Percentiles rank a stretch among this genome's conserved stretches.
Conservation (phyloP, 805 yeast genomes). For the Ogataea dorogensis region DNA sequence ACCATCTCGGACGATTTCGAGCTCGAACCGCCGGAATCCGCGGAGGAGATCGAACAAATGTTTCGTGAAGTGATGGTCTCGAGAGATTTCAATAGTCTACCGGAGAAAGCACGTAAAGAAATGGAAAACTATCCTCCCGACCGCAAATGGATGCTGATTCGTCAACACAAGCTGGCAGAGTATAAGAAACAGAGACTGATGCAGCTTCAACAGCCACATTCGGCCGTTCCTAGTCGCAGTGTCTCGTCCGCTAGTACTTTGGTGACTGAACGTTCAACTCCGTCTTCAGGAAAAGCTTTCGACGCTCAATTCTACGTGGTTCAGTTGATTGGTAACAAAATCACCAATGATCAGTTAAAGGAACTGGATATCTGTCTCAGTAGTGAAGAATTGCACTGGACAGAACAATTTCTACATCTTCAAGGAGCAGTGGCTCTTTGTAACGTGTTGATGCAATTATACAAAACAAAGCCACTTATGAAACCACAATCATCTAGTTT, state of each 20-base stretch:
- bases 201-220: constrained; percentile 13
- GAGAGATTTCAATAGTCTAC: constrained; percentile 65
- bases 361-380: constrained; percentile 89
- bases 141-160: constrained; percentile 88
- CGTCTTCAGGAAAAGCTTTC: constrained; percentile 20
- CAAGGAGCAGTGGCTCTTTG: constrained; percentile 92
- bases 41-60: constrained; percentile 65
- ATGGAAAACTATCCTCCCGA: constrained; percentile 71
- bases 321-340: constrained; percentile 64
- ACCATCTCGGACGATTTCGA: constrained; percentile 40
- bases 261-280: constrained; percentile 10
- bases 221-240: constrained; percentile 16
- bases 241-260: constrained; percentile 18
- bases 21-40: constrained; percentile 67
- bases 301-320: constrained; percentile 79
- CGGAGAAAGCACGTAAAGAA: constrained; percentile 71
- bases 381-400: constrained; percentile 81
- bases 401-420: constrained; percentile 68
- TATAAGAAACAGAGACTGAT: constrained; percentile 46
- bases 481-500: constrained; percentile 2
- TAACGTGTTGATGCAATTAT: constrained; percentile 51
- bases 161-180: constrained; percentile 82
- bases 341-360: constrained; percentile 68
- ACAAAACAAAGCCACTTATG: constrained; percentile 33
- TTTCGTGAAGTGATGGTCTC: constrained; percentile 79